Base-by-base conservation (phyloP, 2,329 filamentous ascomycete genomes). In the Calonectria naviculata region DNA sequence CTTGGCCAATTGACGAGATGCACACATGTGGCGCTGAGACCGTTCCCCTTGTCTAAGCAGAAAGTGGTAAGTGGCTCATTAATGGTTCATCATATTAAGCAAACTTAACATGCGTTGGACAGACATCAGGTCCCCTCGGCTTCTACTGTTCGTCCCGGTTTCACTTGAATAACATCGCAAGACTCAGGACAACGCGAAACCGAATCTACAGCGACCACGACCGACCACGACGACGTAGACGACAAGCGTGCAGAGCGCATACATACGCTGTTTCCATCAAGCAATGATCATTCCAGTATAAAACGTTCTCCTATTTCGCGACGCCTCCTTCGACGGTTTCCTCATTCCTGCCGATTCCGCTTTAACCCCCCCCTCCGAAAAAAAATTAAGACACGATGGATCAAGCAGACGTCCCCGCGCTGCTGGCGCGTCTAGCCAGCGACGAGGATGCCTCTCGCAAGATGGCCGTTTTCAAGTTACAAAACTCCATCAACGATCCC, bases 391-490 rank as follows among this genome's bases (percentile, higher is more conserved):
- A 38, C 42, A 63, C 34, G 36, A 79, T 93, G 91, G 91, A 93
- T 79, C 90, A 92, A 84, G 89, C 89, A 78, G 91, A 92, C 77
- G 91, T 93, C 76, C 91, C 91, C 60, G 88, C 89, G 81, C 87
- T 93, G 76, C 86, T 93, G 77, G 86, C 89, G 84, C 90, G 90
- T 75, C 86, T 93, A 72, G 86, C 89, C 46, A 92, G 90, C 84
- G 89, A 92, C 77, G 91, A 98, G 84, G 97, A 99, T 87, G 95
- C 94, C 68, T 93, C 94, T 77, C 94, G 95, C 80, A 99, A 99
- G 84, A 98, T 98, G 94, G 97, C 97, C 71, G 97, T 97, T 72
- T 99, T 99, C 90, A 98, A 98, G 86, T 91, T 99, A 75, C 97
- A 99, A 84, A 93, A 91, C 74, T 95, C 94, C 73, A 98, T 99